These are phyloP conservation scores for Rubus idaeus DNA, from an alignment of 306 rosid genomes.

Conservation along the genomic window DNA sequence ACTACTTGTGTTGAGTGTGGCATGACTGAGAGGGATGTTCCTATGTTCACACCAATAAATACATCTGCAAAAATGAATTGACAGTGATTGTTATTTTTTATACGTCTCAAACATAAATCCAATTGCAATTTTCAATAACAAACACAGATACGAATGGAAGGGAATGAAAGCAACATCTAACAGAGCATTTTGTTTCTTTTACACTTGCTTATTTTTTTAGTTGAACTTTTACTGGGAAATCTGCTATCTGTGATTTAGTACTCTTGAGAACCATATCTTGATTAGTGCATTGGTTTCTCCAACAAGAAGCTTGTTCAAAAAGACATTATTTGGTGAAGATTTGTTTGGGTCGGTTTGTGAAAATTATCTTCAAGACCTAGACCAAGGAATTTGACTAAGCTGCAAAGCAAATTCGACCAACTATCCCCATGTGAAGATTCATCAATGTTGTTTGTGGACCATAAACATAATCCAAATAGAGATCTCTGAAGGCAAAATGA, in stretches of 20 bases:
- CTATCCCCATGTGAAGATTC: too few species aligned
- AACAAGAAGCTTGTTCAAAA: neutral
- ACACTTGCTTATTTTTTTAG: neutral
- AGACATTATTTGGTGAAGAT: too few species aligned
- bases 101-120: neutral
- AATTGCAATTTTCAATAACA: neutral
- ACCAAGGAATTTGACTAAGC: too few species aligned
- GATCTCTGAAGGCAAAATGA: too few species aligned
- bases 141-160: neutral
- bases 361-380: too few species aligned
- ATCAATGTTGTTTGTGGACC: too few species aligned
- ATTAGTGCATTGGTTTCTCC: neutral
- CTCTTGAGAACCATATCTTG: neutral
- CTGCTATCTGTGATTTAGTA: neutral
- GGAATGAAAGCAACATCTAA: neutral
- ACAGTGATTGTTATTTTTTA: neutral
- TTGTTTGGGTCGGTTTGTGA: too few species aligned
- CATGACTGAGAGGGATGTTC: conserved; percentile 83
- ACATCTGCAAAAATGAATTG: conserved; percentile 50
- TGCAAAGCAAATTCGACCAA: too few species aligned
- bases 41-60: conserved; percentile 78
- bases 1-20: conserved; percentile 87
- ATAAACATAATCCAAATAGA: too few species aligned
- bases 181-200: neutral
- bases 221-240: neutral